These are phyloP conservation scores for Rutidosis leptorrhynchoides DNA, from an alignment of 129 eudicot species.

Conservation along the genomic window DNA sequence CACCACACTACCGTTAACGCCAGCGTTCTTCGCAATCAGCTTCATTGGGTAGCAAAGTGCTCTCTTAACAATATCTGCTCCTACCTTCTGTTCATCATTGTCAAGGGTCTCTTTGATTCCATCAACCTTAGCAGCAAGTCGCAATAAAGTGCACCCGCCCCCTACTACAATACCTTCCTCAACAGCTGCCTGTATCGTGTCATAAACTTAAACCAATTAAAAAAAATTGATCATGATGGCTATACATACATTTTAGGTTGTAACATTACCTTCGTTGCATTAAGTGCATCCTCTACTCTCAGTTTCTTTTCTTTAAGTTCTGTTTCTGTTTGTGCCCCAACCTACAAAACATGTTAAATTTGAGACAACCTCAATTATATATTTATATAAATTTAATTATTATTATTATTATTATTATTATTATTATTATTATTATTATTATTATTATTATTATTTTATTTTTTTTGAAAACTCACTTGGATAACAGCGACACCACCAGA, in stretches of 20 bases:
- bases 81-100: slow-evolving; percentile 69
- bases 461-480: slow-evolving; percentile 44
- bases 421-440: too few relatives aligned
- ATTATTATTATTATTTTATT: neutral
- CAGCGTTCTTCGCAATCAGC: slow-evolving; percentile 50
- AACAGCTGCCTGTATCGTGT: slow-evolving; percentile 58
- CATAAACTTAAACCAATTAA: neutral
- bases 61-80: slow-evolving; percentile 47
- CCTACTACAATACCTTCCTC: slow-evolving; percentile 89
- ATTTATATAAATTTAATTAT: neutral
- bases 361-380: neutral
- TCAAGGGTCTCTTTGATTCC: slow-evolving; percentile 59
- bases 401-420: neutral
- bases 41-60: slow-evolving; percentile 50
- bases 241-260: neutral
- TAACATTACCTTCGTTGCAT: slow-evolving; percentile 67
- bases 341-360: slow-evolving; percentile 35
- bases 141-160: slow-evolving; percentile 73
- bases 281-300: slow-evolving; percentile 77
- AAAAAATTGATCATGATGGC: neutral
- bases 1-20: slow-evolving; percentile 52
- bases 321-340: slow-evolving; percentile 81
- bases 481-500: slow-evolving; percentile 85
- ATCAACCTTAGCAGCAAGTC: slow-evolving; percentile 73
- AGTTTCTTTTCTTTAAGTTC: slow-evolving; percentile 72